A percentile compares a stretch with the other conserved stretches of the same genome.
phyloP scores from a whole-genome alignment of 129 eudicot genomes.

The Flaveria linearis region DNA sequence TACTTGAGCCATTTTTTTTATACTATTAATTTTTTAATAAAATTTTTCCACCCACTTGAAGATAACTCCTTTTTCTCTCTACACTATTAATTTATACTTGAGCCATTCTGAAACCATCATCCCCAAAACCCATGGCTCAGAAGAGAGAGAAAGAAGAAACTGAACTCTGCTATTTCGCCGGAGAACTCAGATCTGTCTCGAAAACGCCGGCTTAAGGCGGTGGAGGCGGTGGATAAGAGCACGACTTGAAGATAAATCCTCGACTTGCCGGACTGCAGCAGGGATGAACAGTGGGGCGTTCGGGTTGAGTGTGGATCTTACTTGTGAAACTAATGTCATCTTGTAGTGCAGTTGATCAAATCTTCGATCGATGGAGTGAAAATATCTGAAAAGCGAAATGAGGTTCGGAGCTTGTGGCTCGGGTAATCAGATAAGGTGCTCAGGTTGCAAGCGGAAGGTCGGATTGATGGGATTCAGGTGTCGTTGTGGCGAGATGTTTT shows the following conservation, averaged over 20 bases:
- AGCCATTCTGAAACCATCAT: no score
- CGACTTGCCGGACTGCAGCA: constrained; percentile 79
- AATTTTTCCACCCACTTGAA: no score
- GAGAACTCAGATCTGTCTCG: constrained; percentile 29
- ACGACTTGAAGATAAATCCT: constrained; percentile 69
- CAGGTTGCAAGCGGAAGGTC: no score
- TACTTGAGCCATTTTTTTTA: no score
- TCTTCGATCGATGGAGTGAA: constrained; percentile 23
- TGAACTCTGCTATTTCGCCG: constrained; percentile 46
- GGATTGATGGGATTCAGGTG: no score
- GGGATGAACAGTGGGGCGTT: constrained; percentile 91
- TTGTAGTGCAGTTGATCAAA: constrained; percentile 1
- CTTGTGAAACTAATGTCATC: constrained; percentile 73
- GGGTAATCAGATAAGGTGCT: constrained; percentile 25
- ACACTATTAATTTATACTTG: no score
- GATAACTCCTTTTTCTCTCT: no score
- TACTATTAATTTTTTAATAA: no score
- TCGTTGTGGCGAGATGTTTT: no score
- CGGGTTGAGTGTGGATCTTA: constrained; percentile 71
- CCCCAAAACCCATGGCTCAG: constrained; percentile 51
- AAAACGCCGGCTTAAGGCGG: constrained; percentile 26
- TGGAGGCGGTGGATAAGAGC: constrained; percentile 11
- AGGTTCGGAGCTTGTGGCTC: constrained; percentile 37
- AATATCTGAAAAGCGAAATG: constrained; percentile 34
- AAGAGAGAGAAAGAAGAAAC: constrained; percentile 69